Conservation (phyloP, 306 rosid species). For the Vigna nakashimae region DNA sequence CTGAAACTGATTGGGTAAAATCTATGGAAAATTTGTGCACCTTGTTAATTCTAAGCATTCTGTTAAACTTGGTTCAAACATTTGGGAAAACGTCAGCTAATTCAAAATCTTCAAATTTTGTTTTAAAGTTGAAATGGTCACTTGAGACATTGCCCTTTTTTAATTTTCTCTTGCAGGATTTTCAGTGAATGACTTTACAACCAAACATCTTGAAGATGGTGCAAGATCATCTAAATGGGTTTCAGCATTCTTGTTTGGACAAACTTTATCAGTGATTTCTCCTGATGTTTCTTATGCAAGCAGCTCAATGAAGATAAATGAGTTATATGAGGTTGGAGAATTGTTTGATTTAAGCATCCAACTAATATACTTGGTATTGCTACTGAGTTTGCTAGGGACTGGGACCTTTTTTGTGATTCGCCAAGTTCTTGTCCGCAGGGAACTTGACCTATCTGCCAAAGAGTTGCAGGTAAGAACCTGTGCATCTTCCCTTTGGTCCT, state of each 20-base stretch:
- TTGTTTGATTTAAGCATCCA: slow-evolving; percentile 93
- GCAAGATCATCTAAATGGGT: slow-evolving; percentile 55
- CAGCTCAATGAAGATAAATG: slow-evolving; percentile 57
- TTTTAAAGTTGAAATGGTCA: slow-evolving; percentile 1
- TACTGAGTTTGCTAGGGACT: slow-evolving; percentile 79
- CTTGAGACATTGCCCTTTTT: slow-evolving; percentile 18
- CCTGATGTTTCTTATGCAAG: slow-evolving; percentile 71
- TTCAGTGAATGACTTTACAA: slow-evolving; percentile 48
- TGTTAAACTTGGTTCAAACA: slow-evolving; percentile 26
- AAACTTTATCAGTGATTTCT: slow-evolving; percentile 57
- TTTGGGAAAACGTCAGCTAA: slow-evolving; percentile 16
- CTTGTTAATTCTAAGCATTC: slow-evolving; percentile 10
- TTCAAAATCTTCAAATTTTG: slow-evolving; percentile 25
- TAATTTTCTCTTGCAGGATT: slow-evolving; percentile 44
- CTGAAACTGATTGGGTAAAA: slow-evolving; percentile 24
- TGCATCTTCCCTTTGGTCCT: slow-evolving; percentile 39
- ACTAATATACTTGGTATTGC: slow-evolving; percentile 72
- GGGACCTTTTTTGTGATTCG: slow-evolving; percentile 91
- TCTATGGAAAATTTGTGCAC: slow-evolving; percentile 15
- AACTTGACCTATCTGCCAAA: slow-evolving; percentile 98
- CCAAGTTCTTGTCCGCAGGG: slow-evolving; percentile 96
- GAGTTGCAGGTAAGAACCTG: slow-evolving; percentile 77
- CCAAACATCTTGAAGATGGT: slow-evolving; percentile 50
- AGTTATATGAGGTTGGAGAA: slow-evolving; percentile 76
- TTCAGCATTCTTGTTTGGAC: slow-evolving; percentile 68